A percentile compares a stretch with the other conserved stretches of the same genome.
These are phyloP conservation scores for Globisporangium radiosum DNA, from an alignment of 352 stramenopile genomes.

Conservation along the genomic window DNA sequence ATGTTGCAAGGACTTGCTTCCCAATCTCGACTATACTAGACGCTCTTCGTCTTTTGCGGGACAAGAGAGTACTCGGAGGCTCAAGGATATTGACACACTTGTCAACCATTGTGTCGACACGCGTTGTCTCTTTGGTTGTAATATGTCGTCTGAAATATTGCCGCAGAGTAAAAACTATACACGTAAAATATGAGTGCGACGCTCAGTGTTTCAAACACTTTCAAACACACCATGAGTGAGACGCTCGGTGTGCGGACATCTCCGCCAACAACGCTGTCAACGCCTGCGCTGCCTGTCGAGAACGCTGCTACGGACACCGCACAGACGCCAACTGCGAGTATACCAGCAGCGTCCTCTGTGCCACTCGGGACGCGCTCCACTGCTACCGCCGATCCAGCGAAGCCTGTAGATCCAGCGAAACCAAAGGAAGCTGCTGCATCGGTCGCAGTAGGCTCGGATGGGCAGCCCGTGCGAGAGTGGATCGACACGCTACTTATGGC, in stretches of 20 bases:
- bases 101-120: too few relatives aligned
- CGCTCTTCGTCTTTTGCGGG: too few relatives aligned
- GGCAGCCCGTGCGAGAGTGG: slow-evolving; percentile 58
- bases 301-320: too few relatives aligned
- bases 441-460: slow-evolving; percentile 11
- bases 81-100: too few relatives aligned
- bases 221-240: neutral
- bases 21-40: too few relatives aligned
- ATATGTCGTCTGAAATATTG: neutral
- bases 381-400: too few relatives aligned
- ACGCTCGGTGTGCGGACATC: neutral
- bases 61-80: too few relatives aligned
- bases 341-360: neutral
- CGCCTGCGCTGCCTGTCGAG: neutral
- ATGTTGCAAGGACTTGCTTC: neutral
- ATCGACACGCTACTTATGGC: slow-evolving; percentile 76
- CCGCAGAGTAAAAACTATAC: neutral
- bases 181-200: too few relatives aligned
- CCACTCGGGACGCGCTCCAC: neutral
- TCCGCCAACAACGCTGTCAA: neutral
- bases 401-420: too few relatives aligned
- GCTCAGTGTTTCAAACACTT: too few relatives aligned
- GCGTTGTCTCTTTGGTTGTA: too few relatives aligned
- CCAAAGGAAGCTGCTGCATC: neutral
- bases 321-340: neutral